Conservation (phyloP, 306 rosid genomes). For the Vigna trinervia region DNA sequence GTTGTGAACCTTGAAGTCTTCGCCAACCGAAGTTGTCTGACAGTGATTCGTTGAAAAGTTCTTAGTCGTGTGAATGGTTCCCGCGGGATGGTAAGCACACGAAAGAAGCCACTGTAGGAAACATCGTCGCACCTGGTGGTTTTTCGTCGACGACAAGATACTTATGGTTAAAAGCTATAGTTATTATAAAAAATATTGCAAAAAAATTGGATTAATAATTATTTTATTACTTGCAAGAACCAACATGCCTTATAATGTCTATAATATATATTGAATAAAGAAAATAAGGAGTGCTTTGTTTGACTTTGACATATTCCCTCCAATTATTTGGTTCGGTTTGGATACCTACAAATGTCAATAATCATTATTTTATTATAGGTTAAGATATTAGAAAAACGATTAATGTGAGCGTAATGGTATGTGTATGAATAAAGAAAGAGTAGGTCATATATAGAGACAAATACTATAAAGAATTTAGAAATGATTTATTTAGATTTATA, state of each 20-base stretch:
- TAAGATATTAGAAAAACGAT: not conserved
- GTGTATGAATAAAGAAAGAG: not conserved
- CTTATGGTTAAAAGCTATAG: too few species aligned
- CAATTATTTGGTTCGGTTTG: not conserved
- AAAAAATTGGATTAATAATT: not conserved
- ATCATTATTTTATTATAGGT: not conserved
- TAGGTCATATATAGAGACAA: not conserved
- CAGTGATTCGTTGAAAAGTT: conserved; percentile 12
- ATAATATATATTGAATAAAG: not conserved
- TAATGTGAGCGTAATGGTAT: not conserved
- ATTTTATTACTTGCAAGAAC: not conserved
- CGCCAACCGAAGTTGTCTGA: not conserved
- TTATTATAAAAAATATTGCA: not conserved
- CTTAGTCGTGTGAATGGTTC: not conserved
- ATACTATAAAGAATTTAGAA: not conserved
- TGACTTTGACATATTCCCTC: conserved; percentile 5
- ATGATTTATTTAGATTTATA: too few species aligned
- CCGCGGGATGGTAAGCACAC: conserved; percentile 7
- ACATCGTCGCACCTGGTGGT: not conserved
- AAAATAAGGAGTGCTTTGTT: conserved; percentile 11
- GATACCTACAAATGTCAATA: not conserved
- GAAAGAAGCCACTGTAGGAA: not conserved
- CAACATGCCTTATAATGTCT: not conserved
- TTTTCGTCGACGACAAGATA: not conserved
- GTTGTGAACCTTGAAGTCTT: not conserved